Conservation (phyloP, 257 asterid genomes). For the Gardenia jasminoides region DNA sequence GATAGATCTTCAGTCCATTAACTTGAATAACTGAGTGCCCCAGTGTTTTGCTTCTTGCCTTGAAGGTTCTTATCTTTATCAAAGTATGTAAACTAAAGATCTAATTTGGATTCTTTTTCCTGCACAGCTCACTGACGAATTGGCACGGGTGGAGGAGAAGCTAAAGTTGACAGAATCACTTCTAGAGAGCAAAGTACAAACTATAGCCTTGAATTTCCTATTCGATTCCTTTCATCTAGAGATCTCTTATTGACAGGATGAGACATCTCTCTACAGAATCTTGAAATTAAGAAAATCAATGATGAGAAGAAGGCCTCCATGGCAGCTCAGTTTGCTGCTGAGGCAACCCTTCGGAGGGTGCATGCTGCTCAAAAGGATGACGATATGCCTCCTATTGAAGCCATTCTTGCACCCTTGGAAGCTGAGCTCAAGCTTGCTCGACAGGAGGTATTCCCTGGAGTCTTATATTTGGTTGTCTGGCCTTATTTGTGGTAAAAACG, state of each 20-base stretch:
- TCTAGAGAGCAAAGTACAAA: constrained; percentile 81
- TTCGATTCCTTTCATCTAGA: not conserved
- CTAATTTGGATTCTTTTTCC: not conserved
- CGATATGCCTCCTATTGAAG: constrained; percentile 99
- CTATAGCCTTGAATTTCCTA: constrained; percentile 15
- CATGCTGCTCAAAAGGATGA: constrained; percentile 97
- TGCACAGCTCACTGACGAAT: constrained; percentile 74
- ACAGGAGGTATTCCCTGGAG: constrained; percentile 63
- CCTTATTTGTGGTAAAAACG: constrained; percentile 8
- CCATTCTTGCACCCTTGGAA: constrained; percentile 93
- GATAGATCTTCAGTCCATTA: not conserved
- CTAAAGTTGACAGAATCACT: constrained; percentile 87
- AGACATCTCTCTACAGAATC: constrained; percentile 55
- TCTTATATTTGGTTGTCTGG: constrained; percentile 17
- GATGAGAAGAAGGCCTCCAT: constrained; percentile 97
- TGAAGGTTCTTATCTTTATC: not conserved
- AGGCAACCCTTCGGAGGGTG: constrained; percentile 96
- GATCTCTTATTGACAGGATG: constrained; percentile 14
- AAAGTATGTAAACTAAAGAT: not conserved
- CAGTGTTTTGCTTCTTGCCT: not conserved
- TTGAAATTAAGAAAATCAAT: constrained; percentile 89
- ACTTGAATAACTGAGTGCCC: not conserved
- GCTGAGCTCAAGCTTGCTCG: constrained; percentile 98
- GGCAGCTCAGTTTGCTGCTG: constrained; percentile 99
- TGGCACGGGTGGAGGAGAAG: constrained; percentile 80